Conservation (phyloP, 345 rosid genomes). For the Leavenworthia alabamica region DNA sequence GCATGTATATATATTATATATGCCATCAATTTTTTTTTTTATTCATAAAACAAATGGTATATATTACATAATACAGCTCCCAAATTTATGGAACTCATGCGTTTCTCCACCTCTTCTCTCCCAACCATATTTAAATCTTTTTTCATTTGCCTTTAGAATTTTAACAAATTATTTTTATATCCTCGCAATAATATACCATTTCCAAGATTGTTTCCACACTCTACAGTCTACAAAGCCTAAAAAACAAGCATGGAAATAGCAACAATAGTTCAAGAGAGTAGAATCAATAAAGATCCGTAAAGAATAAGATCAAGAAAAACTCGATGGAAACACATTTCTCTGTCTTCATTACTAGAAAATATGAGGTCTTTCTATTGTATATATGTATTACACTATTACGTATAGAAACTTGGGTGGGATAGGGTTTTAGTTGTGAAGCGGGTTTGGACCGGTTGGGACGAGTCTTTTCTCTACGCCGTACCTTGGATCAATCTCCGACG, state of each 20-base stretch:
- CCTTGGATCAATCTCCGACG: slow-evolving; percentile 61
- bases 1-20: neutral
- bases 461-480: slow-evolving; percentile 77
- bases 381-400: neutral
- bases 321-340: neutral
- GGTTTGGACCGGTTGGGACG: slow-evolving; percentile 90
- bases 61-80: slow-evolving; percentile 22
- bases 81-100: slow-evolving; percentile 30
- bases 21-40: neutral
- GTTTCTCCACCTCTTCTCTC: slow-evolving; percentile 20
- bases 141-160: neutral
- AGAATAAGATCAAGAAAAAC: neutral
- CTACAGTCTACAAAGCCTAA: slow-evolving; percentile 9
- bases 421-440: slow-evolving; percentile 57
- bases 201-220: slow-evolving; percentile 29
- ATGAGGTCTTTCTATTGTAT: neutral
- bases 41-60: neutral
- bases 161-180: neutral
- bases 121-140: slow-evolving; percentile 9
- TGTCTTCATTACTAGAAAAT: neutral
- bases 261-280: slow-evolving; percentile 3
- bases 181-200: slow-evolving; percentile 3
- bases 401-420: neutral
- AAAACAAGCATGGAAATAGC: slow-evolving; percentile 32
- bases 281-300: neutral